Evolutionary conservation across 2,329 filamentous ascomycete genomes (phyloP), one percentile per base, ranked within the genome.

Genomic region (Neofusicoccum sp.): DNA sequence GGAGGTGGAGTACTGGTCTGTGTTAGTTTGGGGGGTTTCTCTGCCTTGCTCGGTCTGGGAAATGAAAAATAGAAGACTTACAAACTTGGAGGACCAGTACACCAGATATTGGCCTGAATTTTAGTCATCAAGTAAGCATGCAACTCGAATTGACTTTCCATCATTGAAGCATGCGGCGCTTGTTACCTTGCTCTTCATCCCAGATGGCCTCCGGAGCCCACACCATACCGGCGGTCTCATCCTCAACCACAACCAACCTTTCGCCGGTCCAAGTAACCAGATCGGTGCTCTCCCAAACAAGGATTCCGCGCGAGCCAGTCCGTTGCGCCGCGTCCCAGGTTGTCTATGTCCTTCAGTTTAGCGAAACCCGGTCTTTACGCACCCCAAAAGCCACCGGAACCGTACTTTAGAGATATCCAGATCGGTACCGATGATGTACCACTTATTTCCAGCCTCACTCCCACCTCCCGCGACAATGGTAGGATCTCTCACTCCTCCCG

Each of bases 141-240:
- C 20, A 2, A 20, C 20, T 20, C 20, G 20, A 20, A 20, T 20
- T 20, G 20, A 20, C 20, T 20, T 20, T 20, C 26, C 5, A 0
- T 33, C 8, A 7, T 33, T 8, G 24, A 33, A 31, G 11, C 45
- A n/a, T 20, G 16, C n/a, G n/a, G 6, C 6, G 9, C 33, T 9
- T 2, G 16, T 30, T 49, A 49, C 45, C 66, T 65, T 79, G 77
- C 1, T 71, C 69, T 0, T 75, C 71, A 63, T 85, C 81, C 77
- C 78, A 85, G 56, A 84, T 78, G 0, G 82, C 82, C 54, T 81
- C 79, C 0, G 83, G 83, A 0, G 82, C 83, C 83, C 83, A 85
- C 0, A 84, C 81, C 82, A 84, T 85, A 3, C 82, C 83, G 0
- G 81, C 83, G 3, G 76, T 79, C n/a, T 69, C 69, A 61, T 82